These are phyloP conservation scores for Brassica rapa DNA, from an alignment of 345 rosid genomes.

Conservation along the genomic window DNA sequence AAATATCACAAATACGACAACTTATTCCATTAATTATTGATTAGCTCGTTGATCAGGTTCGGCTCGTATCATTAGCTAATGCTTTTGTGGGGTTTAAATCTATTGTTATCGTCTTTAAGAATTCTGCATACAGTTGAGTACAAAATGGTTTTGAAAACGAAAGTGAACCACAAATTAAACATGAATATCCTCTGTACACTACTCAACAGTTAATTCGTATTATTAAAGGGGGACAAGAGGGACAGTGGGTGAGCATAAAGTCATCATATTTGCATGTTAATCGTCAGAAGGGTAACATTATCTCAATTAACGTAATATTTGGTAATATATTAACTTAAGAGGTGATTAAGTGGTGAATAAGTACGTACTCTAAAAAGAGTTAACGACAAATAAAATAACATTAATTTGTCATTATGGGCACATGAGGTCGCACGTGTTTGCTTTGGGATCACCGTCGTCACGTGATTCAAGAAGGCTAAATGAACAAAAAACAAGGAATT, in stretches of 20 bases:
- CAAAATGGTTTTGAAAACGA: neutral
- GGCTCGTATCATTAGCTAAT: neutral
- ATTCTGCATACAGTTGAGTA: neutral
- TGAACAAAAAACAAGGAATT: neutral
- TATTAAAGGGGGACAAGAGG: slow-evolving; percentile 23
- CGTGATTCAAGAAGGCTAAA: slow-evolving; percentile 37
- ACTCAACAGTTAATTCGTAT: neutral
- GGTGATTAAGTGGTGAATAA: slow-evolving; percentile 18
- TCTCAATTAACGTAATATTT: slow-evolving; percentile 3
- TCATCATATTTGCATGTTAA: slow-evolving; percentile 39
- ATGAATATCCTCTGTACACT: neutral
- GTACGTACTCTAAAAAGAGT: slow-evolving; percentile 20
- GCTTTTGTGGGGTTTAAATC: neutral
- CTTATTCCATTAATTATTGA: neutral
- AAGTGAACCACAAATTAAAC: neutral
- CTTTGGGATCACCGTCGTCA: slow-evolving; percentile 44
- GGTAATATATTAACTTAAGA: neutral
- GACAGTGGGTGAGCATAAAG: slow-evolving; percentile 35
- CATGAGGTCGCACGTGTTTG: slow-evolving; percentile 44
- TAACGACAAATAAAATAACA: slow-evolving; percentile 9
- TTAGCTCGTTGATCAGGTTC: slow-evolving; percentile 3
- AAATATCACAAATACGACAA: neutral
- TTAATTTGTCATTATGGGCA: slow-evolving; percentile 32
- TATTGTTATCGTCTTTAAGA: neutral
- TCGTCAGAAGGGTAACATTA: slow-evolving; percentile 38